Conservation (phyloP, 2,329 filamentous ascomycete species). For the Cladosporium sphaerospermum region DNA sequence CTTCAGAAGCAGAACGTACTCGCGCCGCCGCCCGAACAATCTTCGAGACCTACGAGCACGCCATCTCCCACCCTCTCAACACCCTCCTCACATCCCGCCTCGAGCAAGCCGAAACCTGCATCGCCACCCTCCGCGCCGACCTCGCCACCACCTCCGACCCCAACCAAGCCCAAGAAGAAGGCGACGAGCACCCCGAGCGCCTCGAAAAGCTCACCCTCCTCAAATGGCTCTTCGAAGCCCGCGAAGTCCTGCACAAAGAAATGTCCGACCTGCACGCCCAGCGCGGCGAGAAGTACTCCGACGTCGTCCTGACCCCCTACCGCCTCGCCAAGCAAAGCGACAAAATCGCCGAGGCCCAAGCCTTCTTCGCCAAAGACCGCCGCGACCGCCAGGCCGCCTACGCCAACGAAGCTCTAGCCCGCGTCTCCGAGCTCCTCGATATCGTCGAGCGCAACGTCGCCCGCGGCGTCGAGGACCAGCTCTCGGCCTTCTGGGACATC, state of each 20-base stretch:
- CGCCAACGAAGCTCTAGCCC: conserved; percentile 63
- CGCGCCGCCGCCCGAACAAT: conserved; percentile 71
- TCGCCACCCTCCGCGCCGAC: conserved; percentile 65
- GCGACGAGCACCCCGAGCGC: conserved; percentile 88
- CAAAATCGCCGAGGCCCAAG: conserved; percentile 70
- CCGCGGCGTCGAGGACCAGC: conserved; percentile 81
- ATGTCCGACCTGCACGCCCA: conserved; percentile 79
- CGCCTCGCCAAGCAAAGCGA: conserved; percentile 64
- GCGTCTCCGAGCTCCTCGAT: conserved; percentile 68
- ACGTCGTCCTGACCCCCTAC: conserved; percentile 78
- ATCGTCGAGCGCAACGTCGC: conserved; percentile 80
- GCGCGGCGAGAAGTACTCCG: conserved; percentile 74
- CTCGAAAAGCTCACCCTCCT: conserved; percentile 89
- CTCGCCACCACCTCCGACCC: conserved; percentile 65
- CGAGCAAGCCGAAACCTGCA: conserved; percentile 65
- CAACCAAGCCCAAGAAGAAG: conserved; percentile 86
- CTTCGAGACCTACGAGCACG: conserved; percentile 77
- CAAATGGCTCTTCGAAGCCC: conserved; percentile 94
- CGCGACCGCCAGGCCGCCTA: conserved; percentile 62
- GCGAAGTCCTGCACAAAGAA: conserved; percentile 80
- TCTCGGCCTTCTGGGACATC: conserved; percentile 97
- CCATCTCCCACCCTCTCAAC: conserved; percentile 78
- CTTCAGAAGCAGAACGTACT: conserved; percentile 61
- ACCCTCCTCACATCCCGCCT: conserved; percentile 73
- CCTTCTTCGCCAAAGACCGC: conserved; percentile 77